Base-by-base conservation (phyloP, 805 yeast species). In the Ogataea paraovalis region DNA sequence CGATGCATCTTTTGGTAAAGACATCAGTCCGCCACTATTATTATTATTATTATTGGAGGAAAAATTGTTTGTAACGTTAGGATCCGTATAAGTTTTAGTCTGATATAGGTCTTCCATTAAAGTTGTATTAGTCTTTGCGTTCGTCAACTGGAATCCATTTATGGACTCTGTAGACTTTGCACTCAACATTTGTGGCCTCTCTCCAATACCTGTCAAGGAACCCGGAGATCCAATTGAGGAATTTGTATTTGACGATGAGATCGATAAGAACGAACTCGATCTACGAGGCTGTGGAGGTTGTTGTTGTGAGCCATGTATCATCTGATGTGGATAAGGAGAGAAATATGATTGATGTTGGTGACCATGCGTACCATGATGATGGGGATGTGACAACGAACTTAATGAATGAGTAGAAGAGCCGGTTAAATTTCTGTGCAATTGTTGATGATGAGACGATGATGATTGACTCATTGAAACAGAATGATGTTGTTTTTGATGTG, bases 31-130 rank as follows among this genome's bases (percentile, higher is more conserved):
- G 42, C 4, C 4, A n/a, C 16, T 27, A 34, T 4, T 23, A 6
- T 16, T 30, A 36, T 25, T 41, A 28, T n/a, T 30, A 9, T n/a
- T 41, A 34, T 13, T 19, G n/a, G 28, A 7, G n/a, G 8, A 14
- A 9, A 3, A 7, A 25, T 25, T 25, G 10, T 14, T 34, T 14
- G 28, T 16, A 6, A 23, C 22, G 20, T 27, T 41, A 3, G 49
- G 37, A 40, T 57, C 67, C 0, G 68, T 64, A 34, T 60, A 64
- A 1, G 68, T 64, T 42, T 56, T 64, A 2, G 66, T 55, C 48
- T 59, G 63, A 48, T 65, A 63, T 14, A 64, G 44, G 41, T 64
- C 70, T 39, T 62, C 67, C 65, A 63, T 63, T 16, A 65, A 44
- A 1, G 70, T 64, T 12, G 68, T 59, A 46, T 66, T 64, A 2